A percentile compares a stretch with the other conserved stretches of the same genome.
Conservation (phyloP, 2,329 filamentous ascomycete genomes). For the Emericellopsis atlantica region DNA sequence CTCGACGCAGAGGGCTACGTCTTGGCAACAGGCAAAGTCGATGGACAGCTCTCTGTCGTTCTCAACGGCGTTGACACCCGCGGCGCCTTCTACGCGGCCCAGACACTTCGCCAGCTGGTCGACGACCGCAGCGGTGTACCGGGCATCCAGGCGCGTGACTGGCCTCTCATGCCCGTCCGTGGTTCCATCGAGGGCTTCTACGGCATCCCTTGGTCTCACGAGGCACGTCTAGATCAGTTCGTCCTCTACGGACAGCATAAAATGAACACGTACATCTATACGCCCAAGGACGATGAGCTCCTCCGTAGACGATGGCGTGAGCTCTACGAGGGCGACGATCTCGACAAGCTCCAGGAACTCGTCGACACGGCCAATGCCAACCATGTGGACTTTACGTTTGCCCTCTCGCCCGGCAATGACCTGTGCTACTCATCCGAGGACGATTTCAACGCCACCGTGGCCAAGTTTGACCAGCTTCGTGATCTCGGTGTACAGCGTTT, state of each 20-base stretch:
- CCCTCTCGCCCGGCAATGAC: no score
- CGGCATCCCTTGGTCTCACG: conserved; percentile 7
- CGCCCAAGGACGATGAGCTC: no score
- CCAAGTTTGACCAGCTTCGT: no score
- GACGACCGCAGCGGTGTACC: conserved; percentile 1
- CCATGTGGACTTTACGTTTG: no score
- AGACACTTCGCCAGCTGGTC: conserved; percentile 6
- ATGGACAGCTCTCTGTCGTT: conserved; percentile 3
- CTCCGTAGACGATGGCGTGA: no score
- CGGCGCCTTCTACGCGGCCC: conserved; percentile 6
- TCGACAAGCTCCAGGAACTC: conserved; percentile 6
- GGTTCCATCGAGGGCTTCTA: conserved; percentile 8
- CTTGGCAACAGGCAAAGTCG: conserved; percentile 1
- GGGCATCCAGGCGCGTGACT: conserved; percentile 5
- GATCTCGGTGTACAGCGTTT: no score
- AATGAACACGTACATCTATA: no score
- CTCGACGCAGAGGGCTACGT: no score
- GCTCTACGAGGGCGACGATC: conserved; percentile 4
- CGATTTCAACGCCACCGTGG: no score
- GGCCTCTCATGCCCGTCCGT: conserved; percentile 7
- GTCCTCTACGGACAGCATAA: conserved; percentile 7
- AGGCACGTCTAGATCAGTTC: conserved; percentile 7
- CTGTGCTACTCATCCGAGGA: no score
- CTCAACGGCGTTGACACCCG: conserved; percentile 6
- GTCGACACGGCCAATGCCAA: conserved; percentile 6